Evolutionary conservation across 306 rosid genomes (phyloP), one percentile per base, ranked within the genome.

Genomic region (Medicago ruthenica): DNA sequence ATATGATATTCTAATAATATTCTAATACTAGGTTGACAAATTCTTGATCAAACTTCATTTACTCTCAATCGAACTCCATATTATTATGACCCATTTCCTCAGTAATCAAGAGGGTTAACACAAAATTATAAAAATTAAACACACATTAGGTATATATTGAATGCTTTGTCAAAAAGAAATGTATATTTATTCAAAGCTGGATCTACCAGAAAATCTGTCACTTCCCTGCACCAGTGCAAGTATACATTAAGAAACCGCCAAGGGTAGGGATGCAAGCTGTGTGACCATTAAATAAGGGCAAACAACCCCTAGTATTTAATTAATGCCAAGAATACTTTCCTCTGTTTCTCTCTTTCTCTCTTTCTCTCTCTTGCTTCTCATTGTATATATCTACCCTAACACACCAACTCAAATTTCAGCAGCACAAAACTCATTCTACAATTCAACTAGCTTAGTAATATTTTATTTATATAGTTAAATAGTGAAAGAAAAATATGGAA

Each of bases 231-330:
- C 16, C 13, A 62, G 12, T 15, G 68, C 9, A 16, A 67, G 6
- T 42, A 48, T 42, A 48, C 21, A 62, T 51, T 27, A 63, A 40
- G 68, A 53, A 63, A 54, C 82, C 78, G 67, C 22, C 11, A 51
- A 37, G 73, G 73, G 42, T 45, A 9, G 50, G 7, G 6, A 2
- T 51, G 67, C 60, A 63, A 13, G 82, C 41, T 71, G 82, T 79
- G 73, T 51, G 70, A 14, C 63, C 83, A 79, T 73, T 79, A 71
- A 79, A 51, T 42, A 44, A 69, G 54, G 66, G 17, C 66, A 70
- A 61, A 70, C 77, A 14, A 78, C 27, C 65, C 6, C 0, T 47
- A 8, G 7, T 20, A 39, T 48, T 20, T 22, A 78, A 24, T 76
- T 66, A 76, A 67, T 78, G 70, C 65, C 55, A 77, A n/a, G 63